phyloP scores from a whole-genome alignment of 1,139 yeast genomes.

The Candida tetrigidarum region DNA sequence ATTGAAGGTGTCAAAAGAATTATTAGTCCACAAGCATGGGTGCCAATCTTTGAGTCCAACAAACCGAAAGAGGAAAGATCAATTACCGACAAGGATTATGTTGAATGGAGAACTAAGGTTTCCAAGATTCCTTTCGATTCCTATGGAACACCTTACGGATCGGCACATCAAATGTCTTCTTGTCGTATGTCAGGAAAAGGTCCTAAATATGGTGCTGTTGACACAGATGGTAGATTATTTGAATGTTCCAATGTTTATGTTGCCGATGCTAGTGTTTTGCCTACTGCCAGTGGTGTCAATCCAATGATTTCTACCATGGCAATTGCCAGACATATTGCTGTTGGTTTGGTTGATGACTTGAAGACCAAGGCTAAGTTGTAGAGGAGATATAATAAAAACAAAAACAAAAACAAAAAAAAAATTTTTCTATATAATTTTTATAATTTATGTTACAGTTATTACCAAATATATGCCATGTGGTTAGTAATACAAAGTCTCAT shows the following conservation, averaged over 20 bases:
- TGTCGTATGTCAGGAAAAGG: conserved; percentile 59
- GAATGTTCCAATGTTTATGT: conserved; percentile 58
- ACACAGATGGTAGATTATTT: conserved; percentile 50
- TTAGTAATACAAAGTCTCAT: too few relatives aligned
- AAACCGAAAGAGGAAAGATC: conserved; percentile 47
- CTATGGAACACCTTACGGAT: conserved; percentile 44
- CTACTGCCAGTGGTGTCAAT: conserved; percentile 64
- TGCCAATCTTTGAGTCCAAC: conserved; percentile 42
- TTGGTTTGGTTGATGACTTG: conserved; percentile 40
- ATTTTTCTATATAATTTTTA: too few relatives aligned
- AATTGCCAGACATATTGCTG: conserved; percentile 40
- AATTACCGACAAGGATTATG: conserved; percentile 50
- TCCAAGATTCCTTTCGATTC: conserved; percentile 30
- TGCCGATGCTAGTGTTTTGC: conserved; percentile 61
- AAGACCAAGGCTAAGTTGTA: conserved; percentile 33
- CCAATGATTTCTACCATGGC: conserved; percentile 53
- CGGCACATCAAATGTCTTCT: conserved; percentile 66
- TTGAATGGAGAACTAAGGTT: conserved; percentile 44
- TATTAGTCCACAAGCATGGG: conserved; percentile 38
- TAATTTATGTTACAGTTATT: too few relatives aligned
- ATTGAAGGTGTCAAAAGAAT: conserved; percentile 56
- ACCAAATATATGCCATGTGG: too few relatives aligned
- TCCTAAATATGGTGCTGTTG: conserved; percentile 54
- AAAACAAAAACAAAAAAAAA: too few relatives aligned
- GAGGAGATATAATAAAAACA: too few relatives aligned